A percentile compares a stretch with the other conserved stretches of the same genome.
phyloP scores from a whole-genome alignment of 2,329 filamentous ascomycete species.

The Stemphylium lycopersici region DNA sequence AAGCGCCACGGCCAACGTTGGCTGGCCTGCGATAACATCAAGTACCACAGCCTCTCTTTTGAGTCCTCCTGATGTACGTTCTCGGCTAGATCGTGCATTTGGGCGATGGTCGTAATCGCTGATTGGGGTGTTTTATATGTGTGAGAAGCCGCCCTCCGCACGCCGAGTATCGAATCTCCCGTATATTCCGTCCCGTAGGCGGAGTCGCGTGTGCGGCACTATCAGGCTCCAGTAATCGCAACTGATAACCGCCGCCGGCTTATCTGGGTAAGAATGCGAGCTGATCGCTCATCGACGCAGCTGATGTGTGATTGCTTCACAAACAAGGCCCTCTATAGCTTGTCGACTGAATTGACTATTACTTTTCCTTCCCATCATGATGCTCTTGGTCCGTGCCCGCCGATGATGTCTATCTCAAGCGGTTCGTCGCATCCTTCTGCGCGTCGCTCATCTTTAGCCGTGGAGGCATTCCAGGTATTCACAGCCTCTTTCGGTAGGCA shows the following conservation, averaged over 20 bases:
- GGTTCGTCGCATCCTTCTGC: constrained; percentile 3
- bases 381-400: constrained; percentile 1
- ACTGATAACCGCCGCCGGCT: constrained; percentile 7
- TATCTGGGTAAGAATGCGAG: background rate
- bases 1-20: constrained; percentile 2
- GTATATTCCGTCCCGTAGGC: background rate
- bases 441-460: constrained; percentile 3
- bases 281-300: constrained; percentile 2
- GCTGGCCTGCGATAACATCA: background rate
- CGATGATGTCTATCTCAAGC: constrained; percentile 12
- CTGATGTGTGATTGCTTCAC: background rate
- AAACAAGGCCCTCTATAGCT: constrained; percentile 1
- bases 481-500: constrained; percentile 11
- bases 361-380: constrained; percentile 1
- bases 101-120: background rate
- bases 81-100: background rate
- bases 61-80: constrained; percentile 1
- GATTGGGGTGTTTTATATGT: background rate
- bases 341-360: background rate
- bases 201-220: background rate
- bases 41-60: constrained; percentile 5
- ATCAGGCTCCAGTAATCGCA: background rate
- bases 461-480: constrained; percentile 10
- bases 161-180: background rate
- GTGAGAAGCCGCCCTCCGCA: background rate